Conservation (phyloP, 1,284 basidiomycete genomes). For the Microbotryum saponariae region DNA sequence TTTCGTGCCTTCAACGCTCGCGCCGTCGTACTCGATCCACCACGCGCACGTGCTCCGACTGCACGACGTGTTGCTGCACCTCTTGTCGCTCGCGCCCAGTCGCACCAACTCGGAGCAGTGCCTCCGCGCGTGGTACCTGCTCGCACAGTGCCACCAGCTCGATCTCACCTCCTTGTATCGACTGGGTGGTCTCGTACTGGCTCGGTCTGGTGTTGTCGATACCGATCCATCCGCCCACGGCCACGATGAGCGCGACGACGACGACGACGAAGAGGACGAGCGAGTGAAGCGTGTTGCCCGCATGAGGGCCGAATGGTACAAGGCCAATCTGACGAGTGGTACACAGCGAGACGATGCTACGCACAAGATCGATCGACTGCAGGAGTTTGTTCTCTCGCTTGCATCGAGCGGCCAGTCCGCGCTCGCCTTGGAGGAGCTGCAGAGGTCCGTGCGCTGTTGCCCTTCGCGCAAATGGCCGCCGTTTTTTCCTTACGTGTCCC, state of each 20-base stretch:
- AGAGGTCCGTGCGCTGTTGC: slow-evolving; percentile 14
- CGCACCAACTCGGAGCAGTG: slow-evolving; percentile 7
- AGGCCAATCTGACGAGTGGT: background rate
- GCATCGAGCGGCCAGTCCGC: slow-evolving; percentile 13
- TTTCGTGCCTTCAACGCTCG: slow-evolving; percentile 4
- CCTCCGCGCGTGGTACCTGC: slow-evolving; percentile 19
- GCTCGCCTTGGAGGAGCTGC: slow-evolving; percentile 29
- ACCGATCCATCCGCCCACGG: background rate
- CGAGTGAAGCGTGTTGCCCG: background rate
- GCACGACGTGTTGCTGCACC: slow-evolving; percentile 23
- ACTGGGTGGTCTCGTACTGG: slow-evolving; percentile 18
- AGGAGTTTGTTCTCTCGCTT: slow-evolving; percentile 25
- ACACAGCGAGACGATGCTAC: too few species aligned
- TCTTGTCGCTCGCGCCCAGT: slow-evolving; percentile 21
- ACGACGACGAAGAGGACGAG: slow-evolving; percentile 9
- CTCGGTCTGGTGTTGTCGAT: slow-evolving; percentile 1
- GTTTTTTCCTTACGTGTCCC: background rate
- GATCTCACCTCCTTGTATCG: slow-evolving; percentile 20
- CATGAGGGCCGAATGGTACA: slow-evolving; percentile 24
- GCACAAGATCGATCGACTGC: slow-evolving; percentile 16
- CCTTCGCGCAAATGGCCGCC: background rate
- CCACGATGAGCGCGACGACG: background rate
- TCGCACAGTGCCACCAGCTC: slow-evolving; percentile 24
- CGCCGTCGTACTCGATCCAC: slow-evolving; percentile 8
- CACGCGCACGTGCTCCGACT: slow-evolving; percentile 22